phyloP scores from a whole-genome alignment of 73 alveolate species.

The Symbiodinium natans region DNA sequence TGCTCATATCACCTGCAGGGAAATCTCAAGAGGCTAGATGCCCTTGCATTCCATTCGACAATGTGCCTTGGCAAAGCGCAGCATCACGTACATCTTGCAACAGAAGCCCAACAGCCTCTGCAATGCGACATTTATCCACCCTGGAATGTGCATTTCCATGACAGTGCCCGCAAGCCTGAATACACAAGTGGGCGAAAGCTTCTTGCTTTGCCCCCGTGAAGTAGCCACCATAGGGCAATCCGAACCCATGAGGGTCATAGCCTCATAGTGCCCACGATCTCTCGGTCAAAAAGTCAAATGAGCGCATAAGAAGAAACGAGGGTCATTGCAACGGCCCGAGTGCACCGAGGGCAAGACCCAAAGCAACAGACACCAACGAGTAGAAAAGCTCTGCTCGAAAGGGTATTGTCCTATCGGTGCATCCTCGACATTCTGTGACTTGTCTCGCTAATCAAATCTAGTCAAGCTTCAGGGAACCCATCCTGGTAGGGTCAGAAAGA shows the following conservation, averaged over 20 bases:
- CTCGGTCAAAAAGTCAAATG: too few species aligned
- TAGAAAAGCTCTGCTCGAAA: slow-evolving; percentile 53
- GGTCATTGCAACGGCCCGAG: too few species aligned
- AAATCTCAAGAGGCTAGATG: neutral
- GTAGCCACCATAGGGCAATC: slow-evolving; percentile 84
- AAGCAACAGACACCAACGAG: slow-evolving; percentile 39
- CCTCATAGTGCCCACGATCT: neutral
- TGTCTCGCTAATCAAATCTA: too few species aligned
- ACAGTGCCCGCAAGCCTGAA: slow-evolving; percentile 32
- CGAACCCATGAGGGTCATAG: slow-evolving; percentile 89
- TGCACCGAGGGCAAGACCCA: neutral
- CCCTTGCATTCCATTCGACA: neutral
- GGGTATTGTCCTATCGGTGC: slow-evolving; percentile 48
- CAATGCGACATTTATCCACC: neutral
- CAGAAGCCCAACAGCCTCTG: slow-evolving; percentile 63
- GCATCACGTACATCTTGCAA: slow-evolving; percentile 89
- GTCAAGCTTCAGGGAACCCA: too few species aligned
- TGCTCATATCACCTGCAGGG: slow-evolving; percentile 38
- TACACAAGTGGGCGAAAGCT: slow-evolving; percentile 77
- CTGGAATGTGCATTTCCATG: too few species aligned
- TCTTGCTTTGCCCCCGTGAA: slow-evolving; percentile 88
- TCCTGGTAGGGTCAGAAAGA: slow-evolving; percentile 49
- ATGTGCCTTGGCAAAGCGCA: slow-evolving; percentile 44
- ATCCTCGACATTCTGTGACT: too few species aligned
- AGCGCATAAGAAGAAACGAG: too few species aligned